A percentile compares a stretch with the other conserved stretches of the same genome.
These are phyloP conservation scores for Aspergillus intermedius DNA, from an alignment of 2,329 filamentous ascomycete genomes.

Conservation along the genomic window DNA sequence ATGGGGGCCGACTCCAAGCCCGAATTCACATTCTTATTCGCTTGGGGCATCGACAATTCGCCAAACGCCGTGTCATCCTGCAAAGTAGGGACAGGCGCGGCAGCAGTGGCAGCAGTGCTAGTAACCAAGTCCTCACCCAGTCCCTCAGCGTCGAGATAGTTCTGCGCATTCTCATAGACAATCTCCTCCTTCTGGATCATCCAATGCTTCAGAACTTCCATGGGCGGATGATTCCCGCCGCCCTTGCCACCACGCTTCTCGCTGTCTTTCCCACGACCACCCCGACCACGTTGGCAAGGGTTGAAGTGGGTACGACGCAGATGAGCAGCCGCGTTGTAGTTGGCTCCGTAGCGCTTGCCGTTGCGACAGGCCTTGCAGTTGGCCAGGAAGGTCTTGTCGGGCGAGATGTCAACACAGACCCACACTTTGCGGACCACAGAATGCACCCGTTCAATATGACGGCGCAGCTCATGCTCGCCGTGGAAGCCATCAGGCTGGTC, in stretches of 20 bases:
- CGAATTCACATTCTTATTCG: conserved; percentile 13
- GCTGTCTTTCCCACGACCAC: conserved; percentile 52
- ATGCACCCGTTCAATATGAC: conserved; percentile 65
- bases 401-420: conserved; percentile 56
- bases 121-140: conserved; percentile 15
- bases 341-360: conserved; percentile 75
- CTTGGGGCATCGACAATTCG: conserved; percentile 9
- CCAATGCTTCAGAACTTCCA: conserved; percentile 56
- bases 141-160: conserved; percentile 18
- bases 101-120: conserved; percentile 2
- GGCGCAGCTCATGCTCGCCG: conserved; percentile 73
- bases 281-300: conserved; percentile 50
- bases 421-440: conserved; percentile 52
- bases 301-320: conserved; percentile 84
- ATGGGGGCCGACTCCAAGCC: conserved; percentile 22
- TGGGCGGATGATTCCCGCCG: conserved; percentile 55
- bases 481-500: conserved; percentile 73
- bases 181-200: conserved; percentile 52
- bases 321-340: conserved; percentile 93
- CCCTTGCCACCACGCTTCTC: conserved; percentile 57
- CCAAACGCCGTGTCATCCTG: conserved; percentile 11
- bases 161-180: conserved; percentile 30
- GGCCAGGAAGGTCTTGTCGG: conserved; percentile 58
- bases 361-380: conserved; percentile 78
- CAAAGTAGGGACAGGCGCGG: too few species aligned